Base-by-base conservation (phyloP, 2,329 filamentous ascomycete species). In the Colletotrichum cereale region DNA sequence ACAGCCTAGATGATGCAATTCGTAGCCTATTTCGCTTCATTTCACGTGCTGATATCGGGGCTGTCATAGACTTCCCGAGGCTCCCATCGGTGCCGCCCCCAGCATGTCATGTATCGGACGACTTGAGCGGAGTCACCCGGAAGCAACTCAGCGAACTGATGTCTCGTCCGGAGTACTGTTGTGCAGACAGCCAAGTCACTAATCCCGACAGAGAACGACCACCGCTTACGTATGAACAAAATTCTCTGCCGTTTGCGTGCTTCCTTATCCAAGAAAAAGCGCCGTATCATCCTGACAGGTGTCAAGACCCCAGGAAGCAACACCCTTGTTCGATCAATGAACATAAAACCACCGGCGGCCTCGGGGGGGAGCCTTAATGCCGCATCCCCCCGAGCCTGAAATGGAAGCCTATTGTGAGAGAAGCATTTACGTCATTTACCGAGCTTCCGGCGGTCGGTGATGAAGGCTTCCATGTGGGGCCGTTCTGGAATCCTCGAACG, bases 131-230 rank as follows among this genome's bases (percentile, higher is more conserved):
- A 52, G 12, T 14, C 11, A 53, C 31, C 24, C 18, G 3, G 6
- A 16, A 2, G 31, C 24, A 14, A 3, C 4, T 53, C 18, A 18
- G 48, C 31, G 12, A 63, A 31, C 52, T 40, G 47, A n/a, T 24
- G 24, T 63, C 61, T 63, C 61, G 48, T 63, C 47, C 29, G 34
- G 40, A 63, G 34, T 34, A n/a, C n/a, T 21, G n/a, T n/a, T 8
- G 31, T 4, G 2, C 31, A 4, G 16, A 36, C 18, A 4, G 44
- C n/a, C 18, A 34, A 18, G 47, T 42, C 61, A 53, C 24, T 10
- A 10, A 10, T 3, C 42, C 11, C 34, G 16, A 36, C 24, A 7
- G 7, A 34, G 6, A 14, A 16, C 24, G 18, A 14, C 47, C 2
- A n/a, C 60, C 24, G 52, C 31, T 62, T 12, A n/a, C n/a, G 2